Percentiles rank a stretch among this genome's conserved stretches.
phyloP scores from a whole-genome alignment of 257 asterid species.

The Solanum bulbocastanum region DNA sequence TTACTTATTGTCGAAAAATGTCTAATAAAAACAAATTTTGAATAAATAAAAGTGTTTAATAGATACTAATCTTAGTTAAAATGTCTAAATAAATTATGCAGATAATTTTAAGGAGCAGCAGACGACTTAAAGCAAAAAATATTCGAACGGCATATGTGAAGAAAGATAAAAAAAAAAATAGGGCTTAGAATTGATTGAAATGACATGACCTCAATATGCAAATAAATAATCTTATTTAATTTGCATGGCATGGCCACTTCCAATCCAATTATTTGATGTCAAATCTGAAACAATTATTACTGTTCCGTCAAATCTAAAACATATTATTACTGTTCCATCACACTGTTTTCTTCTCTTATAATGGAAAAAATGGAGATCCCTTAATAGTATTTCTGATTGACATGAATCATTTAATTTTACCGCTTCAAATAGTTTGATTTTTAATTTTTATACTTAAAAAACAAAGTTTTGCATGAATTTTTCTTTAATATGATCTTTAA shows the following conservation, averaged over 20 bases:
- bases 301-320: background rate
- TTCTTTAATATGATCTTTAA: too few relatives aligned
- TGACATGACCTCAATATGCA: constrained; percentile 8
- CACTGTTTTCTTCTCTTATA: background rate
- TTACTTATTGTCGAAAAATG: too few relatives aligned
- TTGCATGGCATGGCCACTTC: background rate
- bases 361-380: background rate
- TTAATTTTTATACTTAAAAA: too few relatives aligned
- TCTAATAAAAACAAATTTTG: too few relatives aligned
- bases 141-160: background rate
- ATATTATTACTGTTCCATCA: background rate
- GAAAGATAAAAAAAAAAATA: background rate
- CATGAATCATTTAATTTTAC: background rate
- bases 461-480: too few relatives aligned
- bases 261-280: constrained; percentile 3
- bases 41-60: too few relatives aligned
- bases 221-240: background rate
- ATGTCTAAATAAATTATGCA: too few relatives aligned
- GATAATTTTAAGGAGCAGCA: too few relatives aligned
- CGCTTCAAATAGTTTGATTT: too few relatives aligned
- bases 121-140: background rate
- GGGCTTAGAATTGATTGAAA: constrained; percentile 23
- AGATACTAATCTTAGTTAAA: too few relatives aligned
- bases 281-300: background rate
- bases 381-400: background rate